phyloP scores from a whole-genome alignment of 805 yeast species.

The Saccharomycopsis malanga region DNA sequence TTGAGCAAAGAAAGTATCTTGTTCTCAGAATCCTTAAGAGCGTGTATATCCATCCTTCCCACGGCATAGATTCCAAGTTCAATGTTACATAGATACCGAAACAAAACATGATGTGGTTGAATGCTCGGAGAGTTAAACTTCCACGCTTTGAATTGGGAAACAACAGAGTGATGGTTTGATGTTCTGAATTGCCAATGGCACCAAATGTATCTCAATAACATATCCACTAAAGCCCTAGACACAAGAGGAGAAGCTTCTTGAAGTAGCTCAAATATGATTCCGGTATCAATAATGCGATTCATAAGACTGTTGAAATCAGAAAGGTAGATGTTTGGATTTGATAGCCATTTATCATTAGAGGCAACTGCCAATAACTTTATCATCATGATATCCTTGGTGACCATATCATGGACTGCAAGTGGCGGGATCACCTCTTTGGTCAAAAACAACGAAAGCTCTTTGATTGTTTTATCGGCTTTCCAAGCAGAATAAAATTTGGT shows the following conservation, averaged over 20 bases:
- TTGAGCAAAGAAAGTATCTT: slow-evolving; percentile 24
- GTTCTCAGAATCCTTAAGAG: slow-evolving; percentile 19
- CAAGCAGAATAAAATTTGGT: slow-evolving; percentile 25
- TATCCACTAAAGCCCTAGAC: slow-evolving; percentile 33
- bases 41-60: slow-evolving; percentile 22
- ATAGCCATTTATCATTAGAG: slow-evolving; percentile 27
- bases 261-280: slow-evolving; percentile 30
- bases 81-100: slow-evolving; percentile 32
- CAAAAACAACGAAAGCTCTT: slow-evolving; percentile 23
- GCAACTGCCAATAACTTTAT: slow-evolving; percentile 31
- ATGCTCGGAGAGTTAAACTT: slow-evolving; percentile 29
- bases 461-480: slow-evolving; percentile 26
- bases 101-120: slow-evolving; percentile 28
- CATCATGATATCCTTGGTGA: slow-evolving; percentile 28
- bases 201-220: slow-evolving; percentile 39
- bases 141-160: slow-evolving; percentile 30
- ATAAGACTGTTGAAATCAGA: slow-evolving; percentile 34
- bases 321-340: slow-evolving; percentile 34
- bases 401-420: slow-evolving; percentile 22
- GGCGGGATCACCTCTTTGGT: slow-evolving; percentile 3
- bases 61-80: slow-evolving; percentile 29
- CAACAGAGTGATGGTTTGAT: slow-evolving; percentile 23
- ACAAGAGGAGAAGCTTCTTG: slow-evolving; percentile 24
- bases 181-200: slow-evolving; percentile 36
- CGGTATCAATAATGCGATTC: slow-evolving; percentile 36